phyloP scores from a whole-genome alignment of 106 monocot species.

The Dendrobium catenatum region DNA sequence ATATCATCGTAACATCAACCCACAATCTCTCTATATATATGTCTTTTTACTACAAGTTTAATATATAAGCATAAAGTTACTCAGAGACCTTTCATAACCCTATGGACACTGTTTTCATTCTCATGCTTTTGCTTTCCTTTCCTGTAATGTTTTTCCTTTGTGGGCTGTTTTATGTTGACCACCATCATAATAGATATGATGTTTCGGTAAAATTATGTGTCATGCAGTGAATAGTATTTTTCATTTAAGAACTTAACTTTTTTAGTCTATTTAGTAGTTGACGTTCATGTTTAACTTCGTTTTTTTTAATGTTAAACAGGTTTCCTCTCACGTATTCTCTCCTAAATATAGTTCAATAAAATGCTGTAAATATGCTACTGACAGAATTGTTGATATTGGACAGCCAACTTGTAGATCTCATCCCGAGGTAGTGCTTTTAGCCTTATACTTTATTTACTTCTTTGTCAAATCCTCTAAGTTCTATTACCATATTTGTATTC shows the following conservation, averaged over 20 bases:
- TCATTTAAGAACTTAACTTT: background rate
- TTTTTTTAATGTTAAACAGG: constrained; percentile 16
- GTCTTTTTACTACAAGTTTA: background rate
- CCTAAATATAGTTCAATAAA: constrained; percentile 8
- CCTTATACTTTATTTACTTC: background rate
- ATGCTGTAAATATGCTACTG: constrained; percentile 20
- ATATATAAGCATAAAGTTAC: background rate
- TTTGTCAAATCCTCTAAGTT: background rate
- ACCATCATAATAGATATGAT: background rate
- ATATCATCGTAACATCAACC: no score
- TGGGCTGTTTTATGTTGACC: background rate
- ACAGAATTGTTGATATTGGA: constrained; percentile 57
- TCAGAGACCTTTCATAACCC: background rate
- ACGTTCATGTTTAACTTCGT: background rate
- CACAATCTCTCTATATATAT: no score
- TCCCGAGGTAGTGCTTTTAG: constrained; percentile 50
- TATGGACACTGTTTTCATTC: background rate
- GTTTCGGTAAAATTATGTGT: background rate
- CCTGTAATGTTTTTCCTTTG: background rate
- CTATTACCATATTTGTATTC: background rate
- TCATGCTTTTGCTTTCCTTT: background rate
- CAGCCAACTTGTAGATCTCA: constrained; percentile 76
- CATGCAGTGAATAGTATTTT: background rate
- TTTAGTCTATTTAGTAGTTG: background rate
- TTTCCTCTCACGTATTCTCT: constrained; percentile 6